These are phyloP conservation scores for Gardenia jasminoides DNA, from an alignment of 257 asterid genomes.

Conservation along the genomic window DNA sequence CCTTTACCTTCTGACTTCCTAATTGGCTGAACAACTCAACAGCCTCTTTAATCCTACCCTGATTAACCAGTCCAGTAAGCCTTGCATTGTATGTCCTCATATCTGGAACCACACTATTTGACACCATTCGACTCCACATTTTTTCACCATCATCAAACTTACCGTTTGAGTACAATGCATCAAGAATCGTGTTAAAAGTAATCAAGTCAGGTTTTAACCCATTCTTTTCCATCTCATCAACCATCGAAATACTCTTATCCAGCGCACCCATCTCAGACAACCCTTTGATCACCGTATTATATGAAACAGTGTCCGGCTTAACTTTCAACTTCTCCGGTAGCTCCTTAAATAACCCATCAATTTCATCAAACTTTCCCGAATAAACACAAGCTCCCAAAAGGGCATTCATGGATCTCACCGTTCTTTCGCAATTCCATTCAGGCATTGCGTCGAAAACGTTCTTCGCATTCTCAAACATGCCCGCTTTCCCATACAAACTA, in stretches of 20 bases:
- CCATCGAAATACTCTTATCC: conserved; percentile 6
- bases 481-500: conserved; percentile 33
- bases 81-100: conserved; percentile 36
- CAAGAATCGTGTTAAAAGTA: conserved; percentile 40
- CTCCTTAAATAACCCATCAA: conserved; percentile 32
- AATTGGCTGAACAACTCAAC: conserved; percentile 29
- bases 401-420: conserved; percentile 42
- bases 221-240: conserved; percentile 34
- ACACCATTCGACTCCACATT: conserved; percentile 34
- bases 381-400: conserved; percentile 43
- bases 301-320: conserved; percentile 37
- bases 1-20: conserved; percentile 28
- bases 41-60: conserved; percentile 28
- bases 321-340: conserved; percentile 29
- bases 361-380: conserved; percentile 27
- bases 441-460: conserved; percentile 53
- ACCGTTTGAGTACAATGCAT: conserved; percentile 25
- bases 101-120: conserved; percentile 31
- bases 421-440: conserved; percentile 29
- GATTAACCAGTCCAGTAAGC: conserved; percentile 34
- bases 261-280: conserved; percentile 31
- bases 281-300: conserved; percentile 43
- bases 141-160: conserved; percentile 43
- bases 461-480: conserved; percentile 41
- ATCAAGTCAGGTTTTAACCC: conserved; percentile 35